These are phyloP conservation scores for Hypocrella siamensis DNA, from an alignment of 2,329 filamentous ascomycete species.

Conservation along the genomic window DNA sequence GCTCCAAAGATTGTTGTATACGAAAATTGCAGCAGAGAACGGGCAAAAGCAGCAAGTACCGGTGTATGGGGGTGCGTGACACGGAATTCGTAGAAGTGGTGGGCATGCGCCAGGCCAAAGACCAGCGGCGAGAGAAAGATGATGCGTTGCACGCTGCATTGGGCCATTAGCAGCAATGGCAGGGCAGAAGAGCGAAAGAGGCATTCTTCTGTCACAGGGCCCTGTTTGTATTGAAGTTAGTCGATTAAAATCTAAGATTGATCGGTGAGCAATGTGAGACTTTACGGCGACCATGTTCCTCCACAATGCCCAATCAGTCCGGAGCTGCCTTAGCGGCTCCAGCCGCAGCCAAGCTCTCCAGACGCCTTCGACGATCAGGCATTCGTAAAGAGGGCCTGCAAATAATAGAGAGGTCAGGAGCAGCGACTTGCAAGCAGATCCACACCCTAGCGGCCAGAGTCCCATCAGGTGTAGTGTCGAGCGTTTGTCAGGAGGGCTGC, in stretches of 20 bases:
- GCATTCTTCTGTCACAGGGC: constrained; percentile 81
- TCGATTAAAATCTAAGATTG: constrained; percentile 1
- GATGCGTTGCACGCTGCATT: constrained; percentile 38
- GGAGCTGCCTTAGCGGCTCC: constrained; percentile 38
- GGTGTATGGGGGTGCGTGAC: constrained; percentile 62
- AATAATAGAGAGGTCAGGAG: constrained; percentile 67
- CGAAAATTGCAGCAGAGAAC: constrained; percentile 67
- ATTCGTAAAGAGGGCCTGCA: constrained; percentile 69
- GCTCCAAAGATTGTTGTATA: constrained; percentile 92
- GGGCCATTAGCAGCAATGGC: constrained; percentile 63
- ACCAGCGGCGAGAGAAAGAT: constrained; percentile 75
- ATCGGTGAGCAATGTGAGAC: background rate
- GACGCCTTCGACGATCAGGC: constrained; percentile 53
- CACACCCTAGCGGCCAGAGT: constrained; percentile 58
- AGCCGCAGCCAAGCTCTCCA: constrained; percentile 50
- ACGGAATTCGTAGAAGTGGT: constrained; percentile 92
- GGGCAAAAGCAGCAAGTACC: constrained; percentile 43
- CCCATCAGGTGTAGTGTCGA: constrained; percentile 50
- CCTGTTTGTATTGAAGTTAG: constrained; percentile 29
- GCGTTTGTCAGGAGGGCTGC: background rate
- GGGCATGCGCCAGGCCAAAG: constrained; percentile 84
- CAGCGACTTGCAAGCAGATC: constrained; percentile 49
- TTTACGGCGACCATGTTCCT: constrained; percentile 75
- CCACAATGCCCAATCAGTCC: constrained; percentile 66
- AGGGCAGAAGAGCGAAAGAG: constrained; percentile 83